phyloP scores from a whole-genome alignment of 768 basidiomycete species.

The Pholiota microspora region DNA sequence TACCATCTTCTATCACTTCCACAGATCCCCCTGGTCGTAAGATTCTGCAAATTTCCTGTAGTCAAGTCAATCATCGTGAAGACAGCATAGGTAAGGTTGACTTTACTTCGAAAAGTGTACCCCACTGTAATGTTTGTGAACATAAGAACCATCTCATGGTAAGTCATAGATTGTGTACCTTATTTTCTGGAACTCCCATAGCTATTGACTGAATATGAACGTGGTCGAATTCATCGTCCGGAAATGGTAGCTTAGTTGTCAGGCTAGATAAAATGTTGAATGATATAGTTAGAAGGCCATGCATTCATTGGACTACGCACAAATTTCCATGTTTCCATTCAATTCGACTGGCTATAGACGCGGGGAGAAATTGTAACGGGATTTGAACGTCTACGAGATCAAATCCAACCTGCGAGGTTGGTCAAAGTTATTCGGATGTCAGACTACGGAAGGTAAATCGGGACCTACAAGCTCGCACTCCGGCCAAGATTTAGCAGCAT shows the following conservation, averaged over 20 bases:
- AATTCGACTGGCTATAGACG: conserved; percentile 54
- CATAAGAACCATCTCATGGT: neutral
- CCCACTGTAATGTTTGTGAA: conserved; percentile 47
- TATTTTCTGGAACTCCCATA: conserved; percentile 71
- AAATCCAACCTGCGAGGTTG: conserved; percentile 59
- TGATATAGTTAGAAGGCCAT: neutral
- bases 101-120: conserved; percentile 61
- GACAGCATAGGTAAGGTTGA: neutral
- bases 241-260: conserved; percentile 75
- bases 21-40: conserved; percentile 68
- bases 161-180: conserved; percentile 30
- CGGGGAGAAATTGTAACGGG: conserved; percentile 48
- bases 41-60: conserved; percentile 70
- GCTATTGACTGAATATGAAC: conserved; percentile 71
- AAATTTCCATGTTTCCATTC: conserved; percentile 79
- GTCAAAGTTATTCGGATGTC: neutral
- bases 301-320: conserved; percentile 33
- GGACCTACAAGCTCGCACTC: conserved; percentile 58
- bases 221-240: conserved; percentile 81
- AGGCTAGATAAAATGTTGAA: conserved; percentile 40
- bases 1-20: conserved; percentile 75
- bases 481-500: conserved; percentile 72
- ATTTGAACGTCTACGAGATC: conserved; percentile 78
- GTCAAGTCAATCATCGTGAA: neutral
- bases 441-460: neutral